phyloP scores from a whole-genome alignment of 1,284 basidiomycete genomes.

The Papiliotrema nemorosa region DNA sequence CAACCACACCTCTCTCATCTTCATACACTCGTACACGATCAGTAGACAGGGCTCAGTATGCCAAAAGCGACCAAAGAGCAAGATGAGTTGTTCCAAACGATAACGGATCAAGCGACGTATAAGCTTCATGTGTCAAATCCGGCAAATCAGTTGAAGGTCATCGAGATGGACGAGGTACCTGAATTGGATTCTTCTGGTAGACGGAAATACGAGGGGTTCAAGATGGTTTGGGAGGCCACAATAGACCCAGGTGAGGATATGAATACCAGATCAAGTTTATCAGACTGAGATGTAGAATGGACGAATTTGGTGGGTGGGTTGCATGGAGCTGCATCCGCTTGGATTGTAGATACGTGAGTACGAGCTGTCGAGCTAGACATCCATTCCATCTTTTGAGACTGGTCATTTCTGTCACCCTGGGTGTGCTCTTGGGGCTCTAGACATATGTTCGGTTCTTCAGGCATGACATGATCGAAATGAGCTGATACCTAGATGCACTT shows the following conservation, averaged over 20 bases:
- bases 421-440: neutral
- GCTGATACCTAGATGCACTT: constrained; percentile 19
- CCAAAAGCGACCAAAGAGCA: constrained; percentile 10
- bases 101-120: constrained; percentile 1
- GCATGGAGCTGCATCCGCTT: constrained; percentile 40
- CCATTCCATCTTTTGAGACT: too few species aligned
- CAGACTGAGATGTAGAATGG: constrained; percentile 25
- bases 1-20: too few species aligned
- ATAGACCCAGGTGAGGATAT: constrained; percentile 21
- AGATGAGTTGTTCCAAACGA: constrained; percentile 10
- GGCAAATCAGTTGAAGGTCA: constrained; percentile 6
- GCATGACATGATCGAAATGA: neutral
- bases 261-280: neutral
- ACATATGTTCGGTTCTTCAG: neutral
- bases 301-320: constrained; percentile 26
- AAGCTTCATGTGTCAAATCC: neutral
- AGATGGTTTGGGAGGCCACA: constrained; percentile 11
- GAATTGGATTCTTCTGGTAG: constrained; percentile 15
- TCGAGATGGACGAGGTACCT: constrained; percentile 21
- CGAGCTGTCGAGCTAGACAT: neutral
- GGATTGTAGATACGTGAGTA: constrained; percentile 39
- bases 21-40: too few species aligned
- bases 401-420: too few species aligned
- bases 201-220: constrained; percentile 23
- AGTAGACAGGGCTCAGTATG: too few species aligned